These are phyloP conservation scores for Podospora bellae-mahoneyi DNA, from an alignment of 495 filamentous ascomycete species.

Conservation along the genomic window DNA sequence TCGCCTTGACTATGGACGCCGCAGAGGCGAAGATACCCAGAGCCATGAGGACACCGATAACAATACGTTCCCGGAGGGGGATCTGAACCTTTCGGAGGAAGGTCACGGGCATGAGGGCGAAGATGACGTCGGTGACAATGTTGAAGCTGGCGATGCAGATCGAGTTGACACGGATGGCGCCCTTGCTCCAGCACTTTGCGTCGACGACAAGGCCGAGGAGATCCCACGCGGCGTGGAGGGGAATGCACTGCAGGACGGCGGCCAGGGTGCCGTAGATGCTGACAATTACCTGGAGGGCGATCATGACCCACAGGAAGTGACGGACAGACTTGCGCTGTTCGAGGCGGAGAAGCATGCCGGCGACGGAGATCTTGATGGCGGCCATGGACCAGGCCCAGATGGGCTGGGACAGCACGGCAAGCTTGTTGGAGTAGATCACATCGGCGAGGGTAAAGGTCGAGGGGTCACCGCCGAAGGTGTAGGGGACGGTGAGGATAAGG, in stretches of 20 bases:
- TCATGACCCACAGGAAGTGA: constrained; percentile 19
- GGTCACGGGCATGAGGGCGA: constrained; percentile 22
- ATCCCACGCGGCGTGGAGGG: constrained; percentile 21
- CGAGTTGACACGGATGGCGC: constrained; percentile 16
- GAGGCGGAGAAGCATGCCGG: constrained; percentile 22
- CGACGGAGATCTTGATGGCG: constrained; percentile 23
- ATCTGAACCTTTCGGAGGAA: constrained; percentile 22
- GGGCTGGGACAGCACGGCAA: constrained; percentile 22
- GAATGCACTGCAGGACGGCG: constrained; percentile 19
- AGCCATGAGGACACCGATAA: constrained; percentile 22
- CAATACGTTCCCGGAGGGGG: constrained; percentile 22
- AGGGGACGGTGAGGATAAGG: constrained; percentile 18
- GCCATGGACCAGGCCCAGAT: constrained; percentile 26
- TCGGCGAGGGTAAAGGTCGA: constrained; percentile 13
- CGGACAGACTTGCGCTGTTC: constrained; percentile 10
- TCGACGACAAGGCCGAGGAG: constrained; percentile 13
- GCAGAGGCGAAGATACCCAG: constrained; percentile 23
- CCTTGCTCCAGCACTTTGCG: constrained; percentile 17
- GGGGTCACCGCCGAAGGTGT: constrained; percentile 19
- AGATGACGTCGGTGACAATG: constrained; percentile 24
- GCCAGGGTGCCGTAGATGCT: constrained; percentile 18
- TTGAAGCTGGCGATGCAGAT: constrained; percentile 23
- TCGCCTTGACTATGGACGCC: constrained; percentile 22
- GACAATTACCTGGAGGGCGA: constrained; percentile 15
- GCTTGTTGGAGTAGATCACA: constrained; percentile 21